Conservation (phyloP, 257 asterid genomes). For the Jacaranda copaia region DNA sequence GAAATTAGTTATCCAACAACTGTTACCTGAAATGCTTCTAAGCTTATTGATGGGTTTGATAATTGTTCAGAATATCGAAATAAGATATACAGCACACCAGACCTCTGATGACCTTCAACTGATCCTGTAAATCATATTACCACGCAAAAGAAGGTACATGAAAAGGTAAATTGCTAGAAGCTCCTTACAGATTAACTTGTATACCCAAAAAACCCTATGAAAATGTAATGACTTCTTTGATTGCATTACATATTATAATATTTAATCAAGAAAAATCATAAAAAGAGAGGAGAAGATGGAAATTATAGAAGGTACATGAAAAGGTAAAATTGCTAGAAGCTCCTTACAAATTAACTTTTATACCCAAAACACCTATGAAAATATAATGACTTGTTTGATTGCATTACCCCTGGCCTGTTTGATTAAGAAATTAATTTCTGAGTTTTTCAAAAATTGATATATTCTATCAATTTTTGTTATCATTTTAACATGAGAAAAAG, state of each 20-base stretch:
- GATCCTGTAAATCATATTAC: slow-evolving; percentile 59
- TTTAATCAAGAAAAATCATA: slow-evolving; percentile 17
- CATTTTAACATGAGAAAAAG: too few relatives aligned
- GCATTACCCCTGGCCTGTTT: background rate
- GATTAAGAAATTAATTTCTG: background rate
- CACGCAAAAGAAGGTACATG: too few relatives aligned
- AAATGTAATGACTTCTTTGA: too few relatives aligned
- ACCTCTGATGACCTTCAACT: slow-evolving; percentile 51
- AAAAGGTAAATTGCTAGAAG: too few relatives aligned
- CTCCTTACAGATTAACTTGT: too few relatives aligned
- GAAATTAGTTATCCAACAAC: slow-evolving; percentile 30
- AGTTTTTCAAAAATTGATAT: too few relatives aligned
- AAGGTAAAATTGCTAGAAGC: background rate
- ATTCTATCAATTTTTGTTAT: too few relatives aligned
- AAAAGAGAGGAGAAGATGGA: slow-evolving; percentile 3
- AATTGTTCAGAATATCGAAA: slow-evolving; percentile 64
- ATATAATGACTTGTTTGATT: background rate
- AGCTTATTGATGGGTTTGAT: slow-evolving; percentile 62
- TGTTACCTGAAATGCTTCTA: slow-evolving; percentile 93
- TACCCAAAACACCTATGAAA: background rate
- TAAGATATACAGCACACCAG: slow-evolving; percentile 67
- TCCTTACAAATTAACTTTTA: background rate
- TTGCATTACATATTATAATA: slow-evolving; percentile 1
- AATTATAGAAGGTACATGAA: slow-evolving; percentile 19
- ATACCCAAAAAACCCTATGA: too few relatives aligned